A percentile compares a stretch with the other conserved stretches of the same genome.
Conservation (phyloP, 331 rosid genomes). For the Stylosanthes scabra region DNA sequence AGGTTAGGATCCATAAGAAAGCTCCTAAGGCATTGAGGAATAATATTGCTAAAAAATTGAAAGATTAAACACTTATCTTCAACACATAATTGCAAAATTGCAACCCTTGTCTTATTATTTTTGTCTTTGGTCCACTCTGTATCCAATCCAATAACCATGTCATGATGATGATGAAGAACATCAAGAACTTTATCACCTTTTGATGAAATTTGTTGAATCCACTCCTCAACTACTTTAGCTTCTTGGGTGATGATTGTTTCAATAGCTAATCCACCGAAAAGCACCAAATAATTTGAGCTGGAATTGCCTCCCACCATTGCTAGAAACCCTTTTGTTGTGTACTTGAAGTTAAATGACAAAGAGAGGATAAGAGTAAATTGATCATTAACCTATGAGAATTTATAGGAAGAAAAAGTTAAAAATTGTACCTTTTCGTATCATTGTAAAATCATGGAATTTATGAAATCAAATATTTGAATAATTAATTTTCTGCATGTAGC, state of each 20-base stretch:
- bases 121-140: conserved; percentile 27
- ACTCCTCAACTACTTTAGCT: conserved; percentile 17
- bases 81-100: conserved; percentile 35
- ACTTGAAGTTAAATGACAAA: too few relatives aligned
- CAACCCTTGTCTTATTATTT: not conserved
- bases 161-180: not conserved
- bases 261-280: not conserved
- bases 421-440: not conserved
- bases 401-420: not conserved
- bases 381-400: not conserved
- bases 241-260: conserved; percentile 34
- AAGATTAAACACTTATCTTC: conserved; percentile 36
- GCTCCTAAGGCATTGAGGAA: not conserved
- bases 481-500: too few relatives aligned
- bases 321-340: not conserved
- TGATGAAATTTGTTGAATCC: conserved; percentile 26
- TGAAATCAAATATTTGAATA: too few relatives aligned
- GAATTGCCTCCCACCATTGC: not conserved
- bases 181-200: not conserved
- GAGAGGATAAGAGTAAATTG: not conserved
- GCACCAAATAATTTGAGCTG: not conserved
- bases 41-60: not conserved
- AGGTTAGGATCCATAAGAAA: not conserved
- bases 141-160: conserved; percentile 27
- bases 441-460: conserved; percentile 7